Percentiles rank a stretch among this genome's conserved stretches.
These are phyloP conservation scores for Epichloe brachyelytri DNA, from an alignment of 2,329 filamentous ascomycete species.

Conservation along the genomic window DNA sequence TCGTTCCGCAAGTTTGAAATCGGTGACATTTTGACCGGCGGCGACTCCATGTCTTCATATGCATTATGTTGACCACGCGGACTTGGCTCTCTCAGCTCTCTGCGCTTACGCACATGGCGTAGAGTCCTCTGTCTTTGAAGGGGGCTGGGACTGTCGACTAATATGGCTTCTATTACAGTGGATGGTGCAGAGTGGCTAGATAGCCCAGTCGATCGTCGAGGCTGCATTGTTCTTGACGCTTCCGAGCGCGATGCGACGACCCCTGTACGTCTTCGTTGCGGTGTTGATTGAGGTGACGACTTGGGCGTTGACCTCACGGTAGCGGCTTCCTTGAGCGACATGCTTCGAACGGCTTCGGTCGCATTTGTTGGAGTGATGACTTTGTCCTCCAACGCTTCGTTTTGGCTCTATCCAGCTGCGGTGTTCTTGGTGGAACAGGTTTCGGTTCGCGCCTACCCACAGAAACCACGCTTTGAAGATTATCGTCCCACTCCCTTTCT, in stretches of 20 bases:
- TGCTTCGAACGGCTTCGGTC: constrained; percentile 33
- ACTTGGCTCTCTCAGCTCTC: constrained; percentile 33
- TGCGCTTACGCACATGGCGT: constrained; percentile 47
- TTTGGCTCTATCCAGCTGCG: constrained; percentile 4
- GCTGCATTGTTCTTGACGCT: constrained; percentile 28
- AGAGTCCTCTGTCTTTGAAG: constrained; percentile 39
- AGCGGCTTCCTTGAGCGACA: constrained; percentile 32
- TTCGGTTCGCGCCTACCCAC: constrained; percentile 32
- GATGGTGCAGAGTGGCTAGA: constrained; percentile 42
- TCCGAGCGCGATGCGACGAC: constrained; percentile 24
- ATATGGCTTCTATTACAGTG: constrained; percentile 43
- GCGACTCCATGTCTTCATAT: constrained; percentile 6
- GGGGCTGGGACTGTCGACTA: constrained; percentile 33
- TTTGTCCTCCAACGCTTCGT: constrained; percentile 31
- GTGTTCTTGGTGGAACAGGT: background rate
- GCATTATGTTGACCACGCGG: constrained; percentile 6
- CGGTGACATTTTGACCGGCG: constrained; percentile 14
- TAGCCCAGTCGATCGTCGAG: constrained; percentile 37
- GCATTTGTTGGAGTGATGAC: constrained; percentile 38
- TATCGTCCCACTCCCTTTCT: constrained; percentile 42
- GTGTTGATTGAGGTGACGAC: constrained; percentile 19
- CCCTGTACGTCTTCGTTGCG: constrained; percentile 10
- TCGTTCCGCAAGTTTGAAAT: constrained; percentile 17
- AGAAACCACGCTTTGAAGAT: constrained; percentile 39
- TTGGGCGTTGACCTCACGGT: constrained; percentile 22